Conservation (phyloP, 352 stramenopile genomes). For the Phytophthora pini region DNA sequence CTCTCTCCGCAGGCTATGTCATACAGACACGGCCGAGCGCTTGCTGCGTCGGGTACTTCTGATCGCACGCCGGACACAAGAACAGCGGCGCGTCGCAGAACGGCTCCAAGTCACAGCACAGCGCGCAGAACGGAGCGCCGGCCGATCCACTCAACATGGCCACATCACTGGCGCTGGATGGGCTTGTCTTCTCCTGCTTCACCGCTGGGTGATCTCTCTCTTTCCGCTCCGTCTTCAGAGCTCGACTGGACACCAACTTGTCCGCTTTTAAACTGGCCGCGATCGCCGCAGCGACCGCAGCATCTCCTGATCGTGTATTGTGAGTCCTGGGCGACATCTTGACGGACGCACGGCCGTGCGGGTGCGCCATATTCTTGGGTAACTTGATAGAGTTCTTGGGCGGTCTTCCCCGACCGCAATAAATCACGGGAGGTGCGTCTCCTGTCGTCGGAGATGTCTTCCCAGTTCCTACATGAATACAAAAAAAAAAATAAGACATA, state of each 20-base stretch:
- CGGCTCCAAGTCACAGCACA: conserved; percentile 68
- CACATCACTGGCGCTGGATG: conserved; percentile 72
- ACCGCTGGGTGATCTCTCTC: conserved; percentile 5
- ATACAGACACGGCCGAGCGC: conserved; percentile 73
- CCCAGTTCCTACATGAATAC: conserved; percentile 15
- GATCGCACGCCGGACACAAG: conserved; percentile 76
- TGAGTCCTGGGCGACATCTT: conserved; percentile 40
- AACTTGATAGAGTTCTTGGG: conserved; percentile 58
- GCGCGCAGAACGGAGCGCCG: conserved; percentile 59
- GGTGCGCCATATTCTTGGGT: conserved; percentile 25
- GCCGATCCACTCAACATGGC: conserved; percentile 50
- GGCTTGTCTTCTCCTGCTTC: conserved; percentile 62
- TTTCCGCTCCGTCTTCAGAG: conserved; percentile 25
- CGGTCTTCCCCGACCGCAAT: conserved; percentile 48
- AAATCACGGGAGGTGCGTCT: conserved; percentile 37
- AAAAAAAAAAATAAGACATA: conserved; percentile 8
- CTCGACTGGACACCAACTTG: conserved; percentile 17
- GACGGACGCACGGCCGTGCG: conserved; percentile 16
- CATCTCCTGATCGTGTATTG: conserved; percentile 27
- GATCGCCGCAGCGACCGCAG: conserved; percentile 20
- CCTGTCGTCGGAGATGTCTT: conserved; percentile 28
- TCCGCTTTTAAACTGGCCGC: conserved; percentile 22
- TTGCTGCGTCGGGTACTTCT: conserved; percentile 86
- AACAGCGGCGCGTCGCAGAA: conserved; percentile 64
- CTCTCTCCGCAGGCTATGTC: conserved; percentile 27